Percentiles rank a stretch among this genome's conserved stretches.
Evolutionary conservation across 2,329 filamentous ascomycete species (phyloP).

Genomic region (Fusarium equiseti): DNA sequence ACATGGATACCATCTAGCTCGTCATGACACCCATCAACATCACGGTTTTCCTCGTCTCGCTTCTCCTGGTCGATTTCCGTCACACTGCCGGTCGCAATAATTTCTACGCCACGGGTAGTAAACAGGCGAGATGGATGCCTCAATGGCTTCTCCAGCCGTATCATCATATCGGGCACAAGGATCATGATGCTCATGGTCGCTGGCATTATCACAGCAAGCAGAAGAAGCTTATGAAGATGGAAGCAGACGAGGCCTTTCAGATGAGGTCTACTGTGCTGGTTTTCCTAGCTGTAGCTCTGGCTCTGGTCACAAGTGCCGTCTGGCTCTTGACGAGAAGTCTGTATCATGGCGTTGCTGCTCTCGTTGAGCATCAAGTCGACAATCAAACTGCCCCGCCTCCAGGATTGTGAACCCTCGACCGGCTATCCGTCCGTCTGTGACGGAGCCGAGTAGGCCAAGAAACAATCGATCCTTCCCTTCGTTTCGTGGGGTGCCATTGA

Average conservation of each 20-base stretch:
- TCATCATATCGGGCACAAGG: conserved; percentile 46
- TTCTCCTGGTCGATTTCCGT: conserved; percentile 71
- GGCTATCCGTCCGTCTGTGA: background rate
- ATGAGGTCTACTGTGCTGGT: conserved; percentile 67
- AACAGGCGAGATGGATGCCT: conserved; percentile 39
- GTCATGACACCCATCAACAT: conserved; percentile 74
- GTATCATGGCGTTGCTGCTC: conserved; percentile 25
- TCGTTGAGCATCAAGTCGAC: conserved; percentile 12
- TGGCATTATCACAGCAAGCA: conserved; percentile 68
- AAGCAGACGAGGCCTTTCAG: conserved; percentile 73
- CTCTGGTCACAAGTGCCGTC: conserved; percentile 18
- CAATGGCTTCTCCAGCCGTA: conserved; percentile 54
- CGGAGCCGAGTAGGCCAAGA: background rate
- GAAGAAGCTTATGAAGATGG: conserved; percentile 70
- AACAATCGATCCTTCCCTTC: background rate
- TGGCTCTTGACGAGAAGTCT: conserved; percentile 35
- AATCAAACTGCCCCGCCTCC: conserved; percentile 26
- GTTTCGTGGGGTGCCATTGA: conserved; percentile 6
- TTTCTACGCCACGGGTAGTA: conserved; percentile 50
- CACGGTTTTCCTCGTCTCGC: conserved; percentile 73
- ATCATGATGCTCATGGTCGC: conserved; percentile 44
- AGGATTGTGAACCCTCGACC: conserved; percentile 2
- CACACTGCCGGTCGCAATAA: conserved; percentile 64
- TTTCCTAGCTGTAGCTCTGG: conserved; percentile 55
- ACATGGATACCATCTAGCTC: conserved; percentile 36